Evolutionary conservation across 345 rosid genomes (phyloP), one percentile per base, ranked within the genome.

Genomic region (Eucalyptus shirleyi): DNA sequence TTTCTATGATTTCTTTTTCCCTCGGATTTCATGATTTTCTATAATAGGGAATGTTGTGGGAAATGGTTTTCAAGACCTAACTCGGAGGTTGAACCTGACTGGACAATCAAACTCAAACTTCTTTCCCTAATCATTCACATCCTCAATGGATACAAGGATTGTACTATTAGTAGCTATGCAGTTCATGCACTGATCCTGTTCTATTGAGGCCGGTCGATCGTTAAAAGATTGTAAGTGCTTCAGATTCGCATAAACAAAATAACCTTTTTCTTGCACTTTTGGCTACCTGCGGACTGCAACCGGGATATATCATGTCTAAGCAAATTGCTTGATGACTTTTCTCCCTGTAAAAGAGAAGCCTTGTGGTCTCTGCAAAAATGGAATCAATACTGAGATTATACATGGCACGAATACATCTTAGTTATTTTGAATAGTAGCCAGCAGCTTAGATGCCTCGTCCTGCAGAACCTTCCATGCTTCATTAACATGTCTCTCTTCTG

Each of bases 381-480:
- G 40, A 15, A 34, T 47, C 1, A 5, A 18, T 47, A 47, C 87
- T 77, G 83, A 77, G 83, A 77, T 37, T 77, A 34, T 15, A 34
- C 37, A 37, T 40, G 85, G 47, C 85, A 77, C 83, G 6, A 40
- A 37, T 42, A 21, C 47, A 77, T 40, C 47, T 32, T n/a, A 50
- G 88, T 42, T 50, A 16, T 51, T 37, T 34, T 56, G 34, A 45
- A 67, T 34, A 62, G 12, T 90, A 42, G 40, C 82, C 51, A 94
- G 92, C 91, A 96, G 92, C 91, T 93, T 55, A 77, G 97, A 91
- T 86, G 97, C 96, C 90, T 94, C 89, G 23, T 92, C 95, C 92
- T 96, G 96, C 88, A 96, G 88, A 88, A 94, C 90, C 90, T 95
- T 93, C 98, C 99, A 97, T 51, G 99, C 96, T 80, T 93, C 98